Base-by-base conservation (phyloP, 163 green algal species). In the Scenedesmus sp. region DNA sequence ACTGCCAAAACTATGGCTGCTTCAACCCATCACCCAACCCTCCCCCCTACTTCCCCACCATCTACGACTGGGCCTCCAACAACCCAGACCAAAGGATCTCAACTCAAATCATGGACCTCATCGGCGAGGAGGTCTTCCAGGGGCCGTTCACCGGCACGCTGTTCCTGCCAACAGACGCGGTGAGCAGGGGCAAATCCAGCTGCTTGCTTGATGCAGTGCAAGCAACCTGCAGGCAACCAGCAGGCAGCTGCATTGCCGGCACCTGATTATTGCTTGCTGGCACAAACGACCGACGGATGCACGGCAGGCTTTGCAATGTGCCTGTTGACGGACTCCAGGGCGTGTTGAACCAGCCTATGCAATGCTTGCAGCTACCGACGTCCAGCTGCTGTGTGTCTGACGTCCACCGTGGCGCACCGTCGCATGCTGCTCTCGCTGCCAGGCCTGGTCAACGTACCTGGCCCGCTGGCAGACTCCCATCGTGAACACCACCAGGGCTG, bases 71-170 rank as follows among this genome's bases (percentile, higher is more conserved):
- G 56, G 51, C 70, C 18, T 81, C 56, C 33, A 88, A 59, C 37
- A 88, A 88, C 83, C 83, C 83, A 81, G 59, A 88, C 56, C 37
- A 61, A 0, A 88, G 15, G 15, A 81, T 88, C 24, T 79, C 70
- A 18, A 88, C 53, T n/a, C 22, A 59, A 16, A 80, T 88, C 33
- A 53, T 88, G 56, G 22, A 80, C 7, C 53, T 88, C 2, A 88
- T 88, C 46, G 83, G 83, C 26, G 33, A 42, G 16, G n/a, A 46
- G 35, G 56, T 88, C 6, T 51, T 46, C 12, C 22, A 88, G 37
- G 56, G 83, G 18, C 56, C 83, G 13, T 65, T 88, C 56, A 88
- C 83, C 1, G 83, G 83, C 16, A 88, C 83, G 43, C 56, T 88
- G 35, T 37, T 88, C 20, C 35, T 88, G 37, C 83, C 83, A 33